phyloP scores from a whole-genome alignment of 202 grass and related monocot genomes.

The Eragrostis tef region DNA sequence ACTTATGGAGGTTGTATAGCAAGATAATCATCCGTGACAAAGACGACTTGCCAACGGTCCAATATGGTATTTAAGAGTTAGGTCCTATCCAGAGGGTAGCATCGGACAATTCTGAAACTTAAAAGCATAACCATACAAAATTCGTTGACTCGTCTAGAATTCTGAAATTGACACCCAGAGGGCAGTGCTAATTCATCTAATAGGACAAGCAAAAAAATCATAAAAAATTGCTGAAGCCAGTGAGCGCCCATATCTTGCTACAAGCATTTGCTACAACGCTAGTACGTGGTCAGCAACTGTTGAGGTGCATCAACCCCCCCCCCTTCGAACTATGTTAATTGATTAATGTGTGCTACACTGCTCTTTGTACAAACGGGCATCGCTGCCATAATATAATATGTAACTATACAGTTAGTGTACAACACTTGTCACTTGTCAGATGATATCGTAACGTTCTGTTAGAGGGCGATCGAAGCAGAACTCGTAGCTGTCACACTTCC shows the following conservation, averaged over 20 bases:
- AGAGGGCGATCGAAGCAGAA: neutral
- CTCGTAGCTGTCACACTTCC: neutral
- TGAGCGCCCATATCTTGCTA: neutral
- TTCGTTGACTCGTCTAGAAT: neutral
- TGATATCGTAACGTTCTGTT: neutral
- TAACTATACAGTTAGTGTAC: constrained; percentile 62
- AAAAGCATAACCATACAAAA: too few species aligned
- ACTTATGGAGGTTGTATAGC: neutral
- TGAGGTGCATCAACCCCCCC: neutral
- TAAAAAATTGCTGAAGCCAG: neutral
- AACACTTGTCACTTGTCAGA: constrained; percentile 37
- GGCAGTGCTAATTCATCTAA: neutral
- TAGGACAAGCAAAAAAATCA: neutral
- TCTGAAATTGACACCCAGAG: neutral
- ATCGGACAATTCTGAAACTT: too few species aligned
- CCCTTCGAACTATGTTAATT: too few species aligned
- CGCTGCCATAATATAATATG: constrained; percentile 47
- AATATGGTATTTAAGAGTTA: too few species aligned
- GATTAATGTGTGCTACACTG: constrained; percentile 51
- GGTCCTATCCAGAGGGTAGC: too few species aligned
- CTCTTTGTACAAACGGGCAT: constrained; percentile 55
- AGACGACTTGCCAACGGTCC: too few species aligned
- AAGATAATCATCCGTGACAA: neutral
- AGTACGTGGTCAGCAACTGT: constrained; percentile 5
- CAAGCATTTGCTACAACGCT: neutral